Evolutionary conservation across 257 asterid genomes (phyloP).

Genomic region (Solanum megistacrolobum): DNA sequence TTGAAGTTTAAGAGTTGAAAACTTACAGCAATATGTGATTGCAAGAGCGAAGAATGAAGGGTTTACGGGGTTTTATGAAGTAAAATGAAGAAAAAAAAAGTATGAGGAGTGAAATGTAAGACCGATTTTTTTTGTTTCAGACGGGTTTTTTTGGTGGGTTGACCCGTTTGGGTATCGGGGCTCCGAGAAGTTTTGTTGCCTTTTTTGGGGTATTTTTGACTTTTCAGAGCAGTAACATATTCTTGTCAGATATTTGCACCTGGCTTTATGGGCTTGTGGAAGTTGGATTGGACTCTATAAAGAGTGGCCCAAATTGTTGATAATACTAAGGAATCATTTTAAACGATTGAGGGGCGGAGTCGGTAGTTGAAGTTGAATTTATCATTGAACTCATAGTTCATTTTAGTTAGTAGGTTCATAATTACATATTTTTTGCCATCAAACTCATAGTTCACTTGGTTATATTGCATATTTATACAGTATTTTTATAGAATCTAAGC

Average conservation of each 20-base stretch:
- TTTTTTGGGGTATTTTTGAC: not conserved
- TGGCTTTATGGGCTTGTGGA: not conserved
- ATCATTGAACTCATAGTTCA: not conserved
- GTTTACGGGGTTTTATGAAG: not conserved
- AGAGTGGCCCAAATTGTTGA: not conserved
- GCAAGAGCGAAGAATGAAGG: not conserved
- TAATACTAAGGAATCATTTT: not conserved
- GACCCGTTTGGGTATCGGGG: not conserved
- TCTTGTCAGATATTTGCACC: not conserved
- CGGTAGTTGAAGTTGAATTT: not conserved
- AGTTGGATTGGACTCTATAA: not conserved
- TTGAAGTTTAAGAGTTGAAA: not conserved
- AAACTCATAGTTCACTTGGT: not conserved
- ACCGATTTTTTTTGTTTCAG: not conserved
- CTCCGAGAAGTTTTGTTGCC: not conserved
- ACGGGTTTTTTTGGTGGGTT: not conserved
- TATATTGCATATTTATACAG: not conserved
- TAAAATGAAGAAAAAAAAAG: not conserved
- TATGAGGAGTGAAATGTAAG: not conserved
- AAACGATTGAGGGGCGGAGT: not conserved
- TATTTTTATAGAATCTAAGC: not conserved
- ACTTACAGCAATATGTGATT: not conserved
- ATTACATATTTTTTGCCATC: not conserved
- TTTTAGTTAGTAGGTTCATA: not conserved
- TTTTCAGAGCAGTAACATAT: not conserved